Conservation (phyloP, 2,329 filamentous ascomycete species). For the Metarhizium brunneum region DNA sequence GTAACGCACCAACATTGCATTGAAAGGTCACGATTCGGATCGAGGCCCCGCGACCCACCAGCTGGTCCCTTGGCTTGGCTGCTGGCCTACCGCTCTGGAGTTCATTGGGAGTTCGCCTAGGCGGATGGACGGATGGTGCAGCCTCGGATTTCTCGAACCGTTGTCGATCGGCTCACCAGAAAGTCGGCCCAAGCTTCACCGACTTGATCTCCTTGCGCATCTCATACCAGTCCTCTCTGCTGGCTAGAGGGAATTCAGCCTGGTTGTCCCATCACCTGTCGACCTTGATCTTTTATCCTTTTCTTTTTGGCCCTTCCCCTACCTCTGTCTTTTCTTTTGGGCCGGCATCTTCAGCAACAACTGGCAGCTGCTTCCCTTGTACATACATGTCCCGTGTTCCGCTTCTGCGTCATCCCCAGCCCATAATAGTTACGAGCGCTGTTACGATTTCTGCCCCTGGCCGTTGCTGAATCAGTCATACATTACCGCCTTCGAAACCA, state of each 20-base stretch:
- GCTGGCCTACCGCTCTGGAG: too few species aligned
- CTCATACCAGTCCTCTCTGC: conserved; percentile 1
- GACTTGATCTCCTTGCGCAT: neutral
- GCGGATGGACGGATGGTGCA: too few species aligned
- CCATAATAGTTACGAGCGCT: neutral
- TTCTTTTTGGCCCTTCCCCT: neutral
- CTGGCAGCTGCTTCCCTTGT: neutral
- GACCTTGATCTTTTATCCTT: neutral
- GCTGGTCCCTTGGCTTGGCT: too few species aligned
- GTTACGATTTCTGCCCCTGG: neutral
- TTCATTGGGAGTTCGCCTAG: too few species aligned
- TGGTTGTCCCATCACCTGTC: neutral
- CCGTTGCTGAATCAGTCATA: neutral
- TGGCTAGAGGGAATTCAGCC: conserved; percentile 1
- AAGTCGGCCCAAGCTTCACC: neutral
- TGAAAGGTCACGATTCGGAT: too few species aligned
- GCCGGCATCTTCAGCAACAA: neutral
- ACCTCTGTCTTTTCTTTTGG: conserved; percentile 1
- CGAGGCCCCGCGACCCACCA: too few species aligned
- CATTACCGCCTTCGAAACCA: conserved; percentile 1
- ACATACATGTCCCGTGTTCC: neutral
- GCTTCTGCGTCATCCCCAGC: neutral
- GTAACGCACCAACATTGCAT: too few species aligned
- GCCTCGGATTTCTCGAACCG: neutral
- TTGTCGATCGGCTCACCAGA: too few species aligned